Conservation (phyloP, 1,139 yeast genomes). For the Geotrichum phurueaensis region DNA sequence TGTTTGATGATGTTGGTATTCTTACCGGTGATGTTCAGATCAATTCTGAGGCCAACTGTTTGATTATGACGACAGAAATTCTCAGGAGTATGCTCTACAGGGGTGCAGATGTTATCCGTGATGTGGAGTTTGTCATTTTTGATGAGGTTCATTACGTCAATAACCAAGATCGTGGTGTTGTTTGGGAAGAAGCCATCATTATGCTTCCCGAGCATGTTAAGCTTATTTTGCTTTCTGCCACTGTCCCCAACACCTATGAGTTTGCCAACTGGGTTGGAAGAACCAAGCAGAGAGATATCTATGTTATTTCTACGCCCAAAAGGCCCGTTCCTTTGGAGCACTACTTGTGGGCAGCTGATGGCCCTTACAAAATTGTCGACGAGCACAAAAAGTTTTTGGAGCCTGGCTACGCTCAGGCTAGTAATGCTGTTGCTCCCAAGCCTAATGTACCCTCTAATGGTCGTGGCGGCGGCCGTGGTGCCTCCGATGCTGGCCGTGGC, state of each 20-base stretch:
- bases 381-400: constrained; percentile 58
- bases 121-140: constrained; percentile 93
- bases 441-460: constrained; percentile 37
- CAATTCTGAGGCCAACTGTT: constrained; percentile 93
- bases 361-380: constrained; percentile 35
- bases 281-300: constrained; percentile 90
- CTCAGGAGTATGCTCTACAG: constrained; percentile 85
- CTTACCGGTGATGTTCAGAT: constrained; percentile 98
- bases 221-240: constrained; percentile 60
- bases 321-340: constrained; percentile 94
- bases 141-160: constrained; percentile 97
- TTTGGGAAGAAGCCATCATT: constrained; percentile 98
- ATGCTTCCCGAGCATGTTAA: constrained; percentile 88
- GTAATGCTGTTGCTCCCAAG: constrained; percentile 43
- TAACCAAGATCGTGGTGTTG: constrained; percentile 95
- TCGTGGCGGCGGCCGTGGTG: constrained; percentile 31
- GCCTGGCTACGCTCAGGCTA: constrained; percentile 57
- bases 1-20: constrained; percentile 92
- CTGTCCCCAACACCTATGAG: constrained; percentile 95
- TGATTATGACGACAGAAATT: constrained; percentile 97
- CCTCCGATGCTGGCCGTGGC: constrained; percentile 28
- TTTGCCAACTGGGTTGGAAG: constrained; percentile 99
- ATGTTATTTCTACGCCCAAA: constrained; percentile 90
- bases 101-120: constrained; percentile 93
- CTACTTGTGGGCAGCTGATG: constrained; percentile 68